Evolutionary conservation across 169 alveolate genomes (phyloP).

Genomic region (Plasmodium gonderi): DNA sequence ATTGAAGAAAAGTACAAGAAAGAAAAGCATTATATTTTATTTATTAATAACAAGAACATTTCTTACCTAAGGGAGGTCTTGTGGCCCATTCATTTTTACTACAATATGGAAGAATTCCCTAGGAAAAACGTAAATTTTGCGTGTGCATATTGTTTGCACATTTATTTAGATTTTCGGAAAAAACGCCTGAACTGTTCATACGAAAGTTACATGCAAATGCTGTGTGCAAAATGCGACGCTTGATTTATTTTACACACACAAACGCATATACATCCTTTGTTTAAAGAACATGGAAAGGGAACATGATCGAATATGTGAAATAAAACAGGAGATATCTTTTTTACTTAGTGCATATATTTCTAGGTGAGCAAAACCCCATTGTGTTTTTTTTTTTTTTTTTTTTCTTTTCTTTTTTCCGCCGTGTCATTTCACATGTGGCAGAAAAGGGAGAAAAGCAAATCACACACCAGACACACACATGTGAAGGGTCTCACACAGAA

Average conservation of each 20-base stretch:
- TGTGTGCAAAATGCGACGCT: too few species aligned
- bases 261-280: neutral
- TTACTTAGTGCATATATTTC: conserved; percentile 37
- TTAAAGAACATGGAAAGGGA: conserved; percentile 11
- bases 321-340: conserved; percentile 43
- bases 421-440: too few species aligned
- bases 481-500: too few species aligned
- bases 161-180: neutral
- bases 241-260: neutral
- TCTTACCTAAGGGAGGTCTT: conserved; percentile 34
- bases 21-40: conserved; percentile 49
- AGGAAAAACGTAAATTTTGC: conserved; percentile 2
- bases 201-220: neutral
- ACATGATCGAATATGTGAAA: conserved; percentile 6
- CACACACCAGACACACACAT: too few species aligned
- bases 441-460: too few species aligned
- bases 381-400: too few species aligned
- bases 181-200: neutral
- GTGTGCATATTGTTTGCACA: neutral
- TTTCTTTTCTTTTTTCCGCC: too few species aligned
- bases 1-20: conserved; percentile 35
- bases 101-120: conserved; percentile 6
- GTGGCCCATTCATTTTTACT: conserved; percentile 38
- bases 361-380: too few species aligned
- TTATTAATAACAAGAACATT: conserved; percentile 63